These are phyloP conservation scores for Postia placenta DNA, from an alignment of 768 basidiomycete species.

Conservation along the genomic window DNA sequence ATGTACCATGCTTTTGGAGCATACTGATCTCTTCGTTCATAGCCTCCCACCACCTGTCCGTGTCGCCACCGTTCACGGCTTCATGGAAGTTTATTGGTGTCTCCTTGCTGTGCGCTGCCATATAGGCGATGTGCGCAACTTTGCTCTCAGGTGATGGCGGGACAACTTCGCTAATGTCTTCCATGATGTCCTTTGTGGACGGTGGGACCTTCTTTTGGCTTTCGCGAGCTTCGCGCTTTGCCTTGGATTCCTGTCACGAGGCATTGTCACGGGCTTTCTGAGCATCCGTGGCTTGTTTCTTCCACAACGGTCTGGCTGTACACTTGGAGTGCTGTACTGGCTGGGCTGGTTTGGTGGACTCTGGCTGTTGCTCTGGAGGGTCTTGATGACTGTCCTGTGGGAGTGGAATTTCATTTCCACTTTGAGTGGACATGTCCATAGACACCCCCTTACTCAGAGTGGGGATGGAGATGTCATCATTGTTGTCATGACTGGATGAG, in stretches of 20 bases:
- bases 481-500: conserved; percentile 2
- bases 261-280: conserved; percentile 2
- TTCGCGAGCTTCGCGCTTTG: background rate
- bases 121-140: background rate
- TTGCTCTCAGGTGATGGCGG: background rate
- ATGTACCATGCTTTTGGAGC: background rate
- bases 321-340: background rate
- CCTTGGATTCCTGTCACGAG: background rate
- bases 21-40: conserved; percentile 8
- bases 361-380: background rate
- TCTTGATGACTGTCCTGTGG: background rate
- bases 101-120: conserved; percentile 4
- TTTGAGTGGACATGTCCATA: no score
- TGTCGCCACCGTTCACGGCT: background rate
- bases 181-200: background rate
- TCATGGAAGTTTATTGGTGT: conserved; percentile 3
- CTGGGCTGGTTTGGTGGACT: background rate
- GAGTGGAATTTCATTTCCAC: background rate
- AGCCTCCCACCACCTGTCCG: conserved; percentile 7
- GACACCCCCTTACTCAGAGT: conserved; percentile 9
- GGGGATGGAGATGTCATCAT: background rate
- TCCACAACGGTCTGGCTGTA: conserved; percentile 4
- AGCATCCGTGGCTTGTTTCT: conserved; percentile 4
- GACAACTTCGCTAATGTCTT: background rate
- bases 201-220: background rate